These are phyloP conservation scores for Tulasnella sp. DNA, from an alignment of 768 basidiomycete genomes.

Conservation along the genomic window DNA sequence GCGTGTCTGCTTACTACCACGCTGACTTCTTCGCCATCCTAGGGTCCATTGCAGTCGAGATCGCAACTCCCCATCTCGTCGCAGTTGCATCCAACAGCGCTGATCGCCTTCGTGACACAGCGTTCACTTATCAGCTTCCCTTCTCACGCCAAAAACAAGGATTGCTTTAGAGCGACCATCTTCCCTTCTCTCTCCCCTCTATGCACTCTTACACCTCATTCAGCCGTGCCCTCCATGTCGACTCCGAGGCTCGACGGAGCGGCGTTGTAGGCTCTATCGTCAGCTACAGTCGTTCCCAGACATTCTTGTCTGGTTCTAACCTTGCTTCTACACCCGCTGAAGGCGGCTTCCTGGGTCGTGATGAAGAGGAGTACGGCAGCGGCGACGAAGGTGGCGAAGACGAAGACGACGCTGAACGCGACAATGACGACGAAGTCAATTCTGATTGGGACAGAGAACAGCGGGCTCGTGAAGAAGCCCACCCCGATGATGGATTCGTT, in stretches of 20 bases:
- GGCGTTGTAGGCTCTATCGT: conserved; percentile 14
- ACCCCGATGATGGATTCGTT: conserved; percentile 1
- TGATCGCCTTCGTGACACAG: too few relatives aligned
- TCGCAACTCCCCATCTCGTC: too few relatives aligned
- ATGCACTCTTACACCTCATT: neutral
- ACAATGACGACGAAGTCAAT: neutral
- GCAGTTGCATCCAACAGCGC: too few relatives aligned
- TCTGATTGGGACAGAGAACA: neutral
- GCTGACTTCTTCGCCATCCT: too few relatives aligned
- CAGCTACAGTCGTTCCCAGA: conserved; percentile 10
- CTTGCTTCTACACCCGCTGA: conserved; percentile 5
- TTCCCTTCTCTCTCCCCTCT: too few relatives aligned
- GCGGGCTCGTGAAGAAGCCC: neutral
- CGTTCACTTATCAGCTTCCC: too few relatives aligned
- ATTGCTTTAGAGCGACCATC: too few relatives aligned
- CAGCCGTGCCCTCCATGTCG: neutral
- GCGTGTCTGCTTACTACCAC: too few relatives aligned
- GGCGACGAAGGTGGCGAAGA: conserved; percentile 1
- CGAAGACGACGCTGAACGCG: conserved; percentile 1
- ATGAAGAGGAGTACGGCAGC: conserved; percentile 2
- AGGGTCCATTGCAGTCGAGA: too few relatives aligned
- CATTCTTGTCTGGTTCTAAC: conserved; percentile 12
- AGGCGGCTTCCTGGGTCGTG: neutral
- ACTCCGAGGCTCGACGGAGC: neutral
- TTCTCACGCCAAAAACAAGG: too few relatives aligned